Base-by-base conservation (phyloP, 1,139 yeast species). In the Candida sanyaensis region DNA sequence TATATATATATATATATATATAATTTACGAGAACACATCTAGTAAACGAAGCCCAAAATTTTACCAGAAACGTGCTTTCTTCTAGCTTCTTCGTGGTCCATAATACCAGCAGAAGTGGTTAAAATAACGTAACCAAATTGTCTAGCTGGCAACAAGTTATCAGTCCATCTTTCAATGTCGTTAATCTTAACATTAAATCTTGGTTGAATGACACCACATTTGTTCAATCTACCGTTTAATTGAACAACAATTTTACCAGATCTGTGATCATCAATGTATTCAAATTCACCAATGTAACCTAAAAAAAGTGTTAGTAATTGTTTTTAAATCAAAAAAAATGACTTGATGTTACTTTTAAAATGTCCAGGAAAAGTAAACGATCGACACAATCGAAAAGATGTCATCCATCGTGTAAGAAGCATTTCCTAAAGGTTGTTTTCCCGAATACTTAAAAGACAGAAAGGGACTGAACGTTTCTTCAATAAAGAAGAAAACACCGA, bases 11-110 rank as follows among this genome's bases (percentile, higher is more conserved):
- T 5, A 24, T 5, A 12, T n/a, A 8, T 12, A 11, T 5, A 11
- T 32, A n/a, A 31, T 9, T n/a, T n/a, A n/a, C n/a, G n/a, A 21
- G 4, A 32, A 32, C 34, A 26, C 33, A 28, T 21, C 37, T 86
- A 90, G 83, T 92, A 92, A 59, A 92, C 97, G 75, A 88, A 92
- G 68, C 98, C 98, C 70, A 92, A 84, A 69, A 92, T 86, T 81
- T 92, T 92, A 75, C 98, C 98, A 63, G 97, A 90, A 63, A 92
- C 98, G 77, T 93, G 98, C 88, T 93, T 93, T 86, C 98, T 88
- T 86, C 97, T 91, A 65, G 99, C 99, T 81, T 93, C 99, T 81
- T 93, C 99, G 80, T 93, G 99, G 83, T 93, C 98, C 97, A 93
- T 91, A 65, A 93, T 93, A 79, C 99, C 99, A 65, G 98, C 97